Evolutionary conservation across 352 stramenopile genomes (phyloP), one percentile per base, ranked within the genome.

Genomic region (Paralagenidium karlingii): DNA sequence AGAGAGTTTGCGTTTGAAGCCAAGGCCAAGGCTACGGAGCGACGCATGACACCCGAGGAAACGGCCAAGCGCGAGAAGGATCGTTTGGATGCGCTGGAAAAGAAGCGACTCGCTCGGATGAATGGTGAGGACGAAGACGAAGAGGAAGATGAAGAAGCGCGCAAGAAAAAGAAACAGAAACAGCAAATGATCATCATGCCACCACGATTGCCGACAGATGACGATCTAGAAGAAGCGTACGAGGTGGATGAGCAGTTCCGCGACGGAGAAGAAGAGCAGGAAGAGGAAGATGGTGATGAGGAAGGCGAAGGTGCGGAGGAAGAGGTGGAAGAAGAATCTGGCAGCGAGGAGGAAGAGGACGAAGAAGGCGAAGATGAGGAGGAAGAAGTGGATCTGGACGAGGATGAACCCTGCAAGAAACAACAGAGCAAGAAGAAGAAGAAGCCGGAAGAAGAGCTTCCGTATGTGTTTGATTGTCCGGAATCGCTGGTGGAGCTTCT

Each of bases 381-480:
- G 3, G 60, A 82, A 18, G 68, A 87, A 25, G 51, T 47, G 28
- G 64, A 63, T 19, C 47, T 47, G 26, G 53, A 61, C n/a, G 49
- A 58, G 11, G 45, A 58, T 15, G 58, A 66, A 11, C 57, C 30
- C 58, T 66, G 7, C 58, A 73, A 25, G 65, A 63, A 1, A 53
- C 68, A 5, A 87, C 94, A 30, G 67, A 85, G 15, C 69, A 82
- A 34, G 85, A 86, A n/a, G 80, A 95, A 45, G 82, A 90, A n/a
- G 63, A 86, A 37, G 76, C 86, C 26, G 63, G n/a, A 60, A 58
- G 66, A 75, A 3, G 71, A 96, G 45, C 94, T 98, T 38, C 94
- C 94, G 32, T 97, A 95, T 53, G 88, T 97, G 27, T 96, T 98
- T 49, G 71, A 91, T 40, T 96, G 91, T 19, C 87, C 91, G 0